A percentile compares a stretch with the other conserved stretches of the same genome.
Evolutionary conservation across 345 rosid species (phyloP).

Genomic region (Eucalyptus pauciflora): DNA sequence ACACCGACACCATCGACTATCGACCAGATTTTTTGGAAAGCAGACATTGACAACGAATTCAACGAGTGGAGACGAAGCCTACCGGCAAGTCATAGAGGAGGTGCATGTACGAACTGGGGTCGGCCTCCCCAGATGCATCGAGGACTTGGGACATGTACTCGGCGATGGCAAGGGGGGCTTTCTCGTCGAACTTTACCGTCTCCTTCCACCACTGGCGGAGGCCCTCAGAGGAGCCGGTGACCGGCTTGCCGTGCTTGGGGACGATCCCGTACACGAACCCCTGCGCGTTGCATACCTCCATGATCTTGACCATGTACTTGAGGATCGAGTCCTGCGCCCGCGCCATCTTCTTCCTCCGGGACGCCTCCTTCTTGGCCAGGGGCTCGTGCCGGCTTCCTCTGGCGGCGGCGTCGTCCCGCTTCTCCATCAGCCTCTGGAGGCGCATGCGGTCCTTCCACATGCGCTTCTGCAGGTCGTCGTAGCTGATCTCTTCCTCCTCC

Average conservation of each 20-base stretch:
- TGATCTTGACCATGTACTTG: constrained; percentile 66
- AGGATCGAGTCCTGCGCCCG: constrained; percentile 59
- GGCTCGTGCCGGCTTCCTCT: not conserved
- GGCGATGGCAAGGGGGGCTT: constrained; percentile 29
- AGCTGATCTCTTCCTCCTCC: not conserved
- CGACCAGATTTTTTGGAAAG: not conserved
- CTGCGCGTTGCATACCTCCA: constrained; percentile 54
- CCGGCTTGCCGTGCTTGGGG: constrained; percentile 60
- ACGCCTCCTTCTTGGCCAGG: constrained; percentile 6
- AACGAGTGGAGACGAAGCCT: not conserved
- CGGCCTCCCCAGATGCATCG: not conserved
- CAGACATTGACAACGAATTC: not conserved
- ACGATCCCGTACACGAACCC: constrained; percentile 72
- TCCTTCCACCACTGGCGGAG: constrained; percentile 71
- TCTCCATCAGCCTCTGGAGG: not conserved
- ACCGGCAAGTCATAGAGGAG: constrained; percentile 50
- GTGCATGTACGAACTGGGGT: constrained; percentile 19
- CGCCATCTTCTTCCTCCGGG: constrained; percentile 40
- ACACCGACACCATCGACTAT: not conserved
- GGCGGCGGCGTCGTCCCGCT: not conserved
- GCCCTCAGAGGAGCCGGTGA: constrained; percentile 60
- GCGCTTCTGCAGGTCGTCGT: not conserved
- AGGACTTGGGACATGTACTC: constrained; percentile 10
- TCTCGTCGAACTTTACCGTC: constrained; percentile 34
- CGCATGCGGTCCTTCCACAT: not conserved